Evolutionary conservation across 805 yeast genomes (phyloP), one percentile per base, ranked within the genome.

Genomic region (Pachysolen tannophilus): DNA sequence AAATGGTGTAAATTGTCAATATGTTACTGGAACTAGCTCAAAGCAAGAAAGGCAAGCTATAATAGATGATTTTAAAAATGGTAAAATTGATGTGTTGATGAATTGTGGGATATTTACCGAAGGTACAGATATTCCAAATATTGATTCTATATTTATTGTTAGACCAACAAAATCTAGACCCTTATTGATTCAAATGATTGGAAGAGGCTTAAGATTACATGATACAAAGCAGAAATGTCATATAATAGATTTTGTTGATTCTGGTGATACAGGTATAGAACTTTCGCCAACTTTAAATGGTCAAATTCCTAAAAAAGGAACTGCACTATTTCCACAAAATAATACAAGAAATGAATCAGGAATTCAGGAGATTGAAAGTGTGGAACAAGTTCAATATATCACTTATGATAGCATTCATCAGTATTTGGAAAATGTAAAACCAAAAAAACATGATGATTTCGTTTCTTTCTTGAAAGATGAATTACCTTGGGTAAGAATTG

Each of bases 61-160:
- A 0, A 56, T 87, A 2, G 55, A 60, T 5, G 78, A 71, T 24
- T 90, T 88, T 50, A 69, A 65, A 41, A 45, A 57, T 1, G 87
- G 92, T 0, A 50, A 66, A 11, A 64, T 84, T 14, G 74, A 79
- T 4, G 94, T 90, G 0, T 56, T 88, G 20, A 69, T 92, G 60
- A 90, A 90, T 50, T 92, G 95, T 52, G 85, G 82, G 13, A 84
- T 88, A 5, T 80, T 90, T 46, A 88, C 95, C 0, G 97, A 88
- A 53, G 97, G 97, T 0, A 86, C 97, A 0, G 97, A 88, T 58
- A 78, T 90, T 14, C 97, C 97, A 3, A 78, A 78, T 41, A 81
- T 87, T 38, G 97, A 88, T 49, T 78, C 86, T 20, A 61, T 88
- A 9, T 63, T 88, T 20, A 55, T 88, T 21, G 82, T 84, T 3